Conservation (phyloP, 225 moss, liverwort and hornwort species). For the Anthoceros angustus region DNA sequence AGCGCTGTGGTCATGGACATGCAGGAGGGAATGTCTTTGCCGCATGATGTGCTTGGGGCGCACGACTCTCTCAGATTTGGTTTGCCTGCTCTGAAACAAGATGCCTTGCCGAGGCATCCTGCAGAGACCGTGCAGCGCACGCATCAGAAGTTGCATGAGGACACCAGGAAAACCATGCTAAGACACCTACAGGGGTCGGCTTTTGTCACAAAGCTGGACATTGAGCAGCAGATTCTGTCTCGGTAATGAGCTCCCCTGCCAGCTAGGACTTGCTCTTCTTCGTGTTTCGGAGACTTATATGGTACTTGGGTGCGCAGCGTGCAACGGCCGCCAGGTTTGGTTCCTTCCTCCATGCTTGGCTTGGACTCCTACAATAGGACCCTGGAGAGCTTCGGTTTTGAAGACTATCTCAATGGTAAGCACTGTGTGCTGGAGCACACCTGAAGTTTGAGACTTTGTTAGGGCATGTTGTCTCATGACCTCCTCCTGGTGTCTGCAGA, state of each 20-base stretch:
- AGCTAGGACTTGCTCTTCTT: neutral
- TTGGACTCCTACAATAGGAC: conserved; percentile 84
- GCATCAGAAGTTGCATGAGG: conserved; percentile 43
- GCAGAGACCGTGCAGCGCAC: conserved; percentile 67
- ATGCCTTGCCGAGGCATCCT: conserved; percentile 51
- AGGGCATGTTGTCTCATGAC: neutral
- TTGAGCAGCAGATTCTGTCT: conserved; percentile 76
- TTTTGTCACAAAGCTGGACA: conserved; percentile 67
- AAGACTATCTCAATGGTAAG: conserved; percentile 78
- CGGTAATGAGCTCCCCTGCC: conserved; percentile 24
- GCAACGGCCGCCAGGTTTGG: conserved; percentile 77
- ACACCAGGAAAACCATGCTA: conserved; percentile 54
- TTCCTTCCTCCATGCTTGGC: conserved; percentile 93
- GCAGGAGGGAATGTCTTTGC: conserved; percentile 36
- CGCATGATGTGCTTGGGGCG: conserved; percentile 62
- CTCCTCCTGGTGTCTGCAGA: conserved; percentile 30
- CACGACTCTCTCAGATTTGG: conserved; percentile 80
- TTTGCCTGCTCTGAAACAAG: conserved; percentile 64
- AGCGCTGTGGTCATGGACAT: neutral
- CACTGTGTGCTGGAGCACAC: neutral
- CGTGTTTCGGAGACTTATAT: neutral
- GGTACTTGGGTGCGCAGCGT: conserved; percentile 26
- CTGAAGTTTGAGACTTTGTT: neutral
- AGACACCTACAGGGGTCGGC: conserved; percentile 67
- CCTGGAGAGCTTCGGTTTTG: conserved; percentile 76